Evolutionary conservation across 1,139 yeast genomes (phyloP).

Genomic region (Hemisphaericaspora xylofermentans): DNA sequence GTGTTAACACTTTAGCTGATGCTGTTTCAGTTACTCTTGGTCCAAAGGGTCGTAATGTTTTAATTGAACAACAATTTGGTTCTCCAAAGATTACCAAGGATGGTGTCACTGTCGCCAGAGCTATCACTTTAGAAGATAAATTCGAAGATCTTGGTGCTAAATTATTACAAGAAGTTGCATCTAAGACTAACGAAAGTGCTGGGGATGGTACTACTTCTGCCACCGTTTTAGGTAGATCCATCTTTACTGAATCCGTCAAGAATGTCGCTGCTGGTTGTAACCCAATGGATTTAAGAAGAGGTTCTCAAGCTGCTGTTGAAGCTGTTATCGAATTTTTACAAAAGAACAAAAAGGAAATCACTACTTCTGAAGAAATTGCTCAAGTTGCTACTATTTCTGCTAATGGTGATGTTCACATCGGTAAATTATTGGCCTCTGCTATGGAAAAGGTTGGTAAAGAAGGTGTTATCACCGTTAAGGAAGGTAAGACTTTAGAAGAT

Average conservation of each 20-base stretch:
- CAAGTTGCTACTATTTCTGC: slow-evolving; percentile 99
- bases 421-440: slow-evolving; percentile 89
- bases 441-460: slow-evolving; percentile 99
- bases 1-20: slow-evolving; percentile 95
- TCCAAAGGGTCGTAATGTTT: slow-evolving; percentile 97
- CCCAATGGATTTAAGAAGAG: slow-evolving; percentile 99
- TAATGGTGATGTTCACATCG: slow-evolving; percentile 94
- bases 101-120: slow-evolving; percentile 97
- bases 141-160: slow-evolving; percentile 97
- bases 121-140: slow-evolving; percentile 84
- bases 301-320: slow-evolving; percentile 98
- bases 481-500: slow-evolving; percentile 95
- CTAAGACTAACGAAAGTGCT: slow-evolving; percentile 97
- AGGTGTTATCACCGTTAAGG: slow-evolving; percentile 97
- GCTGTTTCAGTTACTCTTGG: slow-evolving; percentile 98
- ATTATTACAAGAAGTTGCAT: slow-evolving; percentile 94
- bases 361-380: slow-evolving; percentile 95
- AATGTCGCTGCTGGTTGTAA: slow-evolving; percentile 99
- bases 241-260: slow-evolving; percentile 95
- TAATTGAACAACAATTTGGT: slow-evolving; percentile 96
- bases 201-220: slow-evolving; percentile 99
- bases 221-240: slow-evolving; percentile 94
- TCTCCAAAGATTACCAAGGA: slow-evolving; percentile 99
- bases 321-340: slow-evolving; percentile 90
- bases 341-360: slow-evolving; percentile 91